Evolutionary conservation across 2,329 filamentous ascomycete species (phyloP), one percentile per base, ranked within the genome.

Genomic region (Myriosclerotinia scirpicola): DNA sequence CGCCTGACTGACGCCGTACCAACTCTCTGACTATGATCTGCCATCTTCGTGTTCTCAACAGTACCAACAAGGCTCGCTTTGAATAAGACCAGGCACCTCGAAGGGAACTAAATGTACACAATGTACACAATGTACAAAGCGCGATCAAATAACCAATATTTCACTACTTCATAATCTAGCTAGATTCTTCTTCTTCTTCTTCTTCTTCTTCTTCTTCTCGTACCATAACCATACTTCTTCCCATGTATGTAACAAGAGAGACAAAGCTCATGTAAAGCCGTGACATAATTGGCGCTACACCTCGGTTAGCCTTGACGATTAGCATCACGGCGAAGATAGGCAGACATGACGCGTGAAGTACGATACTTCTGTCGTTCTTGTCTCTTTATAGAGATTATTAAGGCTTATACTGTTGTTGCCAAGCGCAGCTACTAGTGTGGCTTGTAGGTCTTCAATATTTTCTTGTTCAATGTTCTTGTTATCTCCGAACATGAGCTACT

Each of bases 31-130:
- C 1, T 12, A 9, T 5, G 11, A 34, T 15, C 1, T 46, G 5
- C 42, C 8, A 46, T n/a, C 11, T 46, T 17, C 30, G 30, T 8
- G 6, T 9, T 48, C 15, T 5, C 3, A 5, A 30, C 15, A 46
- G 3, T 34, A 30, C 17, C 40, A 30, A 8, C 1, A 34, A 58
- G 20, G 1, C 15, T 15, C 22, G 34, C 8, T 44, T 1, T 20
- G 42, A 34, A 8, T 30, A 2, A 4, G 1, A 0, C 9, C 34
- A 9, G 3, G 12, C 17, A 14, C 11, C 0, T 50, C 7, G 9
- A 50, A 12, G n/a, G 9, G 46, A 8, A 12, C 3, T 12, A 3
- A 22, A 50, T 50, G n/a, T 12, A 50, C 3, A 22, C 5, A 12
- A 50, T 50, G n/a, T 12, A 50, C 3, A 22, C 5, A 12, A 50